phyloP scores from a whole-genome alignment of 805 yeast genomes.

The Yamadazyma insecticola region DNA sequence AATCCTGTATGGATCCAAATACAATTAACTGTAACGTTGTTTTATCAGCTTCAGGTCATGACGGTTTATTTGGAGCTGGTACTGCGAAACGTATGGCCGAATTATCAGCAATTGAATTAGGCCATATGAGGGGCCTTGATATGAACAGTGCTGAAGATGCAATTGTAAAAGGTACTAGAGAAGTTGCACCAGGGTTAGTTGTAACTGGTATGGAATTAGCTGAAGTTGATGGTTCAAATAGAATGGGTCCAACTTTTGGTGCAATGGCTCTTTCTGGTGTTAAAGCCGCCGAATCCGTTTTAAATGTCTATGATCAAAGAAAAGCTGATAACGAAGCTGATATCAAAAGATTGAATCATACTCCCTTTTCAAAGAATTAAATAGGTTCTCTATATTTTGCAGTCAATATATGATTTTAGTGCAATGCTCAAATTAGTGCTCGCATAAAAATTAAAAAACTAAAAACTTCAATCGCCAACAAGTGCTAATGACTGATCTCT shows the following conservation, averaged over 20 bases:
- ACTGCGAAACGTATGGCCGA: constrained; percentile 58
- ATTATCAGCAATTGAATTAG: constrained; percentile 33
- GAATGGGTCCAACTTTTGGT: constrained; percentile 85
- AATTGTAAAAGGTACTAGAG: constrained; percentile 65
- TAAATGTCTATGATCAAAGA: constrained; percentile 27
- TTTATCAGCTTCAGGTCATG: constrained; percentile 74
- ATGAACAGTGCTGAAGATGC: constrained; percentile 77
- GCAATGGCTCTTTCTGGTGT: constrained; percentile 79
- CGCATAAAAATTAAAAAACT: not conserved
- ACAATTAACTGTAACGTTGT: constrained; percentile 64
- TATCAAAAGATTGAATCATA: constrained; percentile 7
- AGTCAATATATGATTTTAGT: not conserved
- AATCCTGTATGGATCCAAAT: constrained; percentile 80
- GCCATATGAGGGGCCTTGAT: constrained; percentile 74
- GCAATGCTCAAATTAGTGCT: not conserved
- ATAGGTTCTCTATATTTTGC: not conserved
- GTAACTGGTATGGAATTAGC: constrained; percentile 78
- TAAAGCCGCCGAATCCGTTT: constrained; percentile 63
- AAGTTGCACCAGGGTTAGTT: constrained; percentile 60
- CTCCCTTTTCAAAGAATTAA: constrained; percentile 1
- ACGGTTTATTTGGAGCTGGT: constrained; percentile 81
- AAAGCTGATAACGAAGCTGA: constrained; percentile 8
- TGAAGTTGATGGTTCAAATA: constrained; percentile 70
- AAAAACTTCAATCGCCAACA: not conserved
- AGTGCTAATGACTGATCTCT: constrained; percentile 28